phyloP scores from a whole-genome alignment of 306 rosid genomes.

The Vicia sativa region DNA sequence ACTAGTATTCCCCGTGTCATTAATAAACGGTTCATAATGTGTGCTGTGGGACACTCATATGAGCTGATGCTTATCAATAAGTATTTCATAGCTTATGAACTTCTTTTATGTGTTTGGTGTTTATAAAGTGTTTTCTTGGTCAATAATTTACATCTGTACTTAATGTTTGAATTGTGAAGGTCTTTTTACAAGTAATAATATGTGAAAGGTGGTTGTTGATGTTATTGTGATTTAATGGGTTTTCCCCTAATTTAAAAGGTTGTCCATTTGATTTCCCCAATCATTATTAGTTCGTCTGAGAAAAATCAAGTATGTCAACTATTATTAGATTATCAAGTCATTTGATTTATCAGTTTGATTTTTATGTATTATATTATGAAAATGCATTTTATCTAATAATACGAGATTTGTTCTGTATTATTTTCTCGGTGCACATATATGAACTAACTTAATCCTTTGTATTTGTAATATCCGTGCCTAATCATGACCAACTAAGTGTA shows the following conservation, averaged over 20 bases:
- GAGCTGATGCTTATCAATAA: not conserved
- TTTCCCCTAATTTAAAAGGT: not conserved
- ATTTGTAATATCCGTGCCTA: too few species aligned
- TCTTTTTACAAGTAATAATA: not conserved
- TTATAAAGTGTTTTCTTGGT: not conserved
- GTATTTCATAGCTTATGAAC: not conserved
- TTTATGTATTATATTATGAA: too few species aligned
- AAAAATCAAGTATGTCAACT: too few species aligned
- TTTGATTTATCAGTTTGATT: too few species aligned
- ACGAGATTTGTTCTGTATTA: too few species aligned
- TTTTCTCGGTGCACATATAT: too few species aligned
- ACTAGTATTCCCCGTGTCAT: constrained; percentile 9
- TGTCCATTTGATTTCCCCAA: not conserved
- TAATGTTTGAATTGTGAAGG: not conserved
- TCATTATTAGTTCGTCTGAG: too few species aligned
- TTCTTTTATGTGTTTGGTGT: not conserved
- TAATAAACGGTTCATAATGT: constrained; percentile 11
- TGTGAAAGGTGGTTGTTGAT: not conserved
- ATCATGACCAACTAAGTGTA: too few species aligned
- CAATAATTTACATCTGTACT: not conserved
- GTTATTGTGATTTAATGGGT: not conserved
- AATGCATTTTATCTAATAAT: too few species aligned
- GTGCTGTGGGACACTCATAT: constrained; percentile 25
- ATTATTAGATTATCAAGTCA: too few species aligned
- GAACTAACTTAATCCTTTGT: too few species aligned